phyloP scores from a whole-genome alignment of 805 yeast genomes.

The Myxozyma lipomycoides region DNA sequence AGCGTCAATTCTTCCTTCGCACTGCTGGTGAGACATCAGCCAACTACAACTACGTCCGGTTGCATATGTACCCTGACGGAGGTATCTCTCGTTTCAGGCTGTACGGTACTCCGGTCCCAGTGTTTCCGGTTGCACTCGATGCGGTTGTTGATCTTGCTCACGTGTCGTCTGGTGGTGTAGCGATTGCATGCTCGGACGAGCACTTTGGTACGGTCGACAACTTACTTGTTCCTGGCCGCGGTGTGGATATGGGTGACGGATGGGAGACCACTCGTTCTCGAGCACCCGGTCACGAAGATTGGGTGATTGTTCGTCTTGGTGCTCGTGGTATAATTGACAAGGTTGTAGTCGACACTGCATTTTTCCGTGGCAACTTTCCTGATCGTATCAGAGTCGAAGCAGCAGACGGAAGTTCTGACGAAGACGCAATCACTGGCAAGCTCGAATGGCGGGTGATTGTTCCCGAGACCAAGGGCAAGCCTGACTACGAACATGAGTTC shows the following conservation, averaged over 20 bases:
- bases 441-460: slow-evolving; percentile 65
- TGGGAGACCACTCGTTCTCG: slow-evolving; percentile 97
- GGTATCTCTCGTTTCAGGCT: slow-evolving; percentile 93
- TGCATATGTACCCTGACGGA: slow-evolving; percentile 96
- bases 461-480: slow-evolving; percentile 66
- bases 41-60: slow-evolving; percentile 71
- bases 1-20: slow-evolving; percentile 75
- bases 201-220: slow-evolving; percentile 93
- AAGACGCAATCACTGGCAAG: slow-evolving; percentile 41
- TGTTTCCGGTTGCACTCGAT: slow-evolving; percentile 48
- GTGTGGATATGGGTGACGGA: slow-evolving; percentile 95
- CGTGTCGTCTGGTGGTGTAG: slow-evolving; percentile 85
- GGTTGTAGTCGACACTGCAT: slow-evolving; percentile 83
- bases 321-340: slow-evolving; percentile 52
- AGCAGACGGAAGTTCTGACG: slow-evolving; percentile 38
- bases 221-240: slow-evolving; percentile 86
- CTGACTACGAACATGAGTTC: slow-evolving; percentile 73
- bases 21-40: slow-evolving; percentile 50
- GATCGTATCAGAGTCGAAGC: slow-evolving; percentile 72
- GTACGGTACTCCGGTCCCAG: slow-evolving; percentile 80
- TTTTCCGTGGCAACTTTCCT: slow-evolving; percentile 92
- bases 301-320: slow-evolving; percentile 84
- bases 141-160: slow-evolving; percentile 68
- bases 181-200: slow-evolving; percentile 78
- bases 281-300: slow-evolving; percentile 77